Conservation (phyloP, 345 rosid genomes). For the Streptanthus diversifolius region DNA sequence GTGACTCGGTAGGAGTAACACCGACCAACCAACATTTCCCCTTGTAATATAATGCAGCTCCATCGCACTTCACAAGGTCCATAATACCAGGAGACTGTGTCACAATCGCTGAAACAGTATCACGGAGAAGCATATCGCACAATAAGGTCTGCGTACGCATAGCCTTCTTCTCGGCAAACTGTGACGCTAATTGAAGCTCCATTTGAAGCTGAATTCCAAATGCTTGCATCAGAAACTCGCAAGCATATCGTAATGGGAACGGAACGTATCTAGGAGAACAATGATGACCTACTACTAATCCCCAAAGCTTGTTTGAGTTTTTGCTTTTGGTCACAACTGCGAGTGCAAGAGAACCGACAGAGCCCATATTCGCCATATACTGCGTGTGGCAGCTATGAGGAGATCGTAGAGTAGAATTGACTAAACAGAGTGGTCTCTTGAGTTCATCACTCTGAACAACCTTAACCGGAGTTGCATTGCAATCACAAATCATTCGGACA, state of each 20-base stretch:
- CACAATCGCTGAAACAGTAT: constrained; percentile 61
- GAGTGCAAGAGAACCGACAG: constrained; percentile 66
- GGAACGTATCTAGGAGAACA: constrained; percentile 64
- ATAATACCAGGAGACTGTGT: constrained; percentile 83
- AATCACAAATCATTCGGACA: constrained; percentile 74
- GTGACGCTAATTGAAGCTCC: constrained; percentile 72
- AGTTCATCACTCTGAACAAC: constrained; percentile 64
- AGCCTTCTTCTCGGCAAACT: constrained; percentile 61
- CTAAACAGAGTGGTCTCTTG: constrained; percentile 68
- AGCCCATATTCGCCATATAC: constrained; percentile 88
- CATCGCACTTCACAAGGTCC: constrained; percentile 91
- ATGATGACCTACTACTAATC: constrained; percentile 84
- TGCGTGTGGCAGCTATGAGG: constrained; percentile 72
- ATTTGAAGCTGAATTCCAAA: constrained; percentile 67
- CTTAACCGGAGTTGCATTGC: constrained; percentile 54
- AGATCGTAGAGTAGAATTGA: constrained; percentile 67
- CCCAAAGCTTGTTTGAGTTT: constrained; percentile 73
- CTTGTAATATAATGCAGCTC: constrained; percentile 67
- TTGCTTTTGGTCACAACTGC: constrained; percentile 49
- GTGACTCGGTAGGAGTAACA: constrained; percentile 69
- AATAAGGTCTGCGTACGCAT: constrained; percentile 63
- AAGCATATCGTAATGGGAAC: constrained; percentile 75
- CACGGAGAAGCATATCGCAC: constrained; percentile 85
- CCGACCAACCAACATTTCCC: constrained; percentile 69
- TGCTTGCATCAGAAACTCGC: constrained; percentile 83